Percentiles rank a stretch among this genome's conserved stretches.
Conservation (phyloP, 2,329 filamentous ascomycete genomes). For the Alternaria triticina region DNA sequence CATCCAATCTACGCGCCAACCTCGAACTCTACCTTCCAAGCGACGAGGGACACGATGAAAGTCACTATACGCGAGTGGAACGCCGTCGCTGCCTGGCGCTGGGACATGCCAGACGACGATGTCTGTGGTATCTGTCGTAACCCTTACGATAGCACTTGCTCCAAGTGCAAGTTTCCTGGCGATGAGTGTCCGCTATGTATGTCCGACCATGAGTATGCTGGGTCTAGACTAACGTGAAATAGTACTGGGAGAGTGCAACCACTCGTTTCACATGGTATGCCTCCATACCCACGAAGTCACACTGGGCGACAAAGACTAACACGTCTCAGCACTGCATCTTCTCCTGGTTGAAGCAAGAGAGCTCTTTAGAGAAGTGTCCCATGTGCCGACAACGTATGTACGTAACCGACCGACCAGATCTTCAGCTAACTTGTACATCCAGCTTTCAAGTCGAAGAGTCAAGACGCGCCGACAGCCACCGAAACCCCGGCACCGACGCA, state of each 20-base stretch:
- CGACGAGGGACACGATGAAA: conserved; percentile 69
- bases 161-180: conserved; percentile 96
- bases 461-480: conserved; percentile 33
- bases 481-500: conserved; percentile 19
- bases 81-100: conserved; percentile 93
- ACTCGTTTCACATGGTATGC: conserved; percentile 93
- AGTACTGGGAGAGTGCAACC: conserved; percentile 97
- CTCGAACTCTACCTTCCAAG: conserved; percentile 4
- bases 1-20: conserved; percentile 8
- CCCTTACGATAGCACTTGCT: conserved; percentile 96
- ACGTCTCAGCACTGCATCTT: conserved; percentile 82
- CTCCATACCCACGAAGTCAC: not conserved
- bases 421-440: conserved; percentile 16
- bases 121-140: conserved; percentile 98
- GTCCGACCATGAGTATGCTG: conserved; percentile 41
- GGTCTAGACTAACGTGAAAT: conserved; percentile 9
- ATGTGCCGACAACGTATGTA: conserved; percentile 93
- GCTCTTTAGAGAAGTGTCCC: conserved; percentile 90
- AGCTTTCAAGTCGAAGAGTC: conserved; percentile 50
- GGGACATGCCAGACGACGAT: conserved; percentile 97
- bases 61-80: conserved; percentile 94
- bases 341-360: conserved; percentile 95
- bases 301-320: conserved; percentile 10
- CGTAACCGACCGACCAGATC: not conserved
- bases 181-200: conserved; percentile 91